Percentiles rank a stretch among this genome's conserved stretches.
phyloP scores from a whole-genome alignment of 1,139 yeast genomes.

The Starmera stellimalicola region DNA sequence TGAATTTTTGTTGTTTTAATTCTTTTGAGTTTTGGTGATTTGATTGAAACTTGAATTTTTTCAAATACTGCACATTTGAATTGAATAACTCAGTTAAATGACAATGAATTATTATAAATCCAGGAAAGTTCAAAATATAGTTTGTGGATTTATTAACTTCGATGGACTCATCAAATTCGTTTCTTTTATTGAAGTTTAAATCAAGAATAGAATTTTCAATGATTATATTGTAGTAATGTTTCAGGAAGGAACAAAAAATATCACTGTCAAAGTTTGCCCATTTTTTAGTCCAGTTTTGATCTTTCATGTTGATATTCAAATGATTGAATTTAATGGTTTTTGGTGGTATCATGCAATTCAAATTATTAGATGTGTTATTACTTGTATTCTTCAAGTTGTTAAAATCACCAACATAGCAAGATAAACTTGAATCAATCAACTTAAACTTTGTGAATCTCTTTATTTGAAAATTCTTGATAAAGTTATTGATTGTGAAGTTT shows the following conservation, averaged over 20 bases:
- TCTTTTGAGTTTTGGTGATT: slow-evolving; percentile 3
- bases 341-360: slow-evolving; percentile 17
- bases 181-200: neutral
- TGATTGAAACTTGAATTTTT: slow-evolving; percentile 14
- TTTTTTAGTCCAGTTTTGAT: slow-evolving; percentile 48
- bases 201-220: neutral
- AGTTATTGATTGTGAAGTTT: slow-evolving; percentile 16
- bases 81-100: slow-evolving; percentile 28
- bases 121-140: slow-evolving; percentile 21
- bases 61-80: slow-evolving; percentile 14
- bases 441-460: slow-evolving; percentile 2
- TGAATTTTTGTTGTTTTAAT: slow-evolving; percentile 2
- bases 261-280: slow-evolving; percentile 43
- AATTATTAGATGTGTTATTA: slow-evolving; percentile 2
- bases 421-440: slow-evolving; percentile 11
- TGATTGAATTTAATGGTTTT: slow-evolving; percentile 2
- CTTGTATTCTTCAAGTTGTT: slow-evolving; percentile 2
- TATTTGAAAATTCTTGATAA: slow-evolving; percentile 22
- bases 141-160: too few relatives aligned
- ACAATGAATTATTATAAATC: slow-evolving; percentile 24
- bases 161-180: too few relatives aligned
- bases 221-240: slow-evolving; percentile 43
- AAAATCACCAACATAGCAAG: slow-evolving; percentile 14
- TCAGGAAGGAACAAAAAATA: slow-evolving; percentile 63
- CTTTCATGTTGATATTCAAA: slow-evolving; percentile 12